Conservation (phyloP, 257 asterid species). For the Handroanthus guayacan region DNA sequence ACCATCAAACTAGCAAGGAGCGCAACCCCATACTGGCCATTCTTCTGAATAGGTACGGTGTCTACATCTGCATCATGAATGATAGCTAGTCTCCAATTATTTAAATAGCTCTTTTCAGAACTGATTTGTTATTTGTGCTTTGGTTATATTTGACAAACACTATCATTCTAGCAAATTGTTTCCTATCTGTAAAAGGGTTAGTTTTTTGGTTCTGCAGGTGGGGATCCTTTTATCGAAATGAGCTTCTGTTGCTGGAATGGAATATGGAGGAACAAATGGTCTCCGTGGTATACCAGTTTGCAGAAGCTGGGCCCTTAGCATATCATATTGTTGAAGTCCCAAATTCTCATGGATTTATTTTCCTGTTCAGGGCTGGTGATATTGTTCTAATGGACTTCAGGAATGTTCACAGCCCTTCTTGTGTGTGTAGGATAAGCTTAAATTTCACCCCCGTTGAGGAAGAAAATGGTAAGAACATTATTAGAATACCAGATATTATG, state of each 20-base stretch:
- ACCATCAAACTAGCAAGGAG: conserved; percentile 54
- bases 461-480: conserved; percentile 56
- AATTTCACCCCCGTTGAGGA: conserved; percentile 73
- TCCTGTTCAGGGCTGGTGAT: conserved; percentile 94
- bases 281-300: conserved; percentile 71
- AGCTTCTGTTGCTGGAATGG: conserved; percentile 87
- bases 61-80: conserved; percentile 30
- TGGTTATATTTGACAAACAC: conserved; percentile 29
- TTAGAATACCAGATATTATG: conserved; percentile 78
- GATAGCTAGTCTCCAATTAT: conserved; percentile 25
- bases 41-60: conserved; percentile 82
- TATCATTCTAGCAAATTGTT: conserved; percentile 15
- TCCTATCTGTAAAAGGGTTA: conserved; percentile 1
- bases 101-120: conserved; percentile 28
- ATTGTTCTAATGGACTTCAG: conserved; percentile 88
- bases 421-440: conserved; percentile 69
- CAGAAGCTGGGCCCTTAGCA: conserved; percentile 87
- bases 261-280: conserved; percentile 61
- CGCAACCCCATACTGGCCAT: conserved; percentile 79
- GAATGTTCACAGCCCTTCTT: conserved; percentile 66
- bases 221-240: conserved; percentile 78
- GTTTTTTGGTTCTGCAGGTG: conserved; percentile 59
- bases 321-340: conserved; percentile 94
- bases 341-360: conserved; percentile 73
- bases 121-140: conserved; percentile 24